phyloP scores from a whole-genome alignment of 1,139 yeast genomes.

The Yarrowia galli region DNA sequence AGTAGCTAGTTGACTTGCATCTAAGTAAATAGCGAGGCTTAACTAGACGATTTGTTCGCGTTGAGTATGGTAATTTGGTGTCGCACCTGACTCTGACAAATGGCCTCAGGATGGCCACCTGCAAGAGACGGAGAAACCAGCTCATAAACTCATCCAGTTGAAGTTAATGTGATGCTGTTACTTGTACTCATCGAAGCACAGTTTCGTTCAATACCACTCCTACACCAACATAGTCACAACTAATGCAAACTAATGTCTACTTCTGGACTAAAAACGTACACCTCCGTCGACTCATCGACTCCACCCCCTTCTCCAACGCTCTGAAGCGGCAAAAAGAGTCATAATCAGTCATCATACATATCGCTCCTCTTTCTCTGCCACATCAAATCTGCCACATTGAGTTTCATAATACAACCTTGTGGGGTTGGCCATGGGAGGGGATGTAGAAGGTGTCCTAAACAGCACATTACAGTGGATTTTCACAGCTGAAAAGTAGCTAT shows the following conservation, averaged over 20 bases:
- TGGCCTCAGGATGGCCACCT: background rate
- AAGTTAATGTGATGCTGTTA: slow-evolving; percentile 1
- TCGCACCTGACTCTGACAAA: background rate
- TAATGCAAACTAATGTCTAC: background rate
- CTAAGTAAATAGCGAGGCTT: too few species aligned
- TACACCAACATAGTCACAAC: too few species aligned
- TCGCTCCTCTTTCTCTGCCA: slow-evolving; percentile 12
- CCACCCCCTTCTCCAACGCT: too few species aligned
- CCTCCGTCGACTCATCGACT: too few species aligned
- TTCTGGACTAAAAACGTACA: background rate
- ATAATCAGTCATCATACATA: slow-evolving; percentile 9
- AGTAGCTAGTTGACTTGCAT: too few species aligned
- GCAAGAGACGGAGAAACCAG: slow-evolving; percentile 13
- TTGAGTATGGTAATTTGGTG: too few species aligned
- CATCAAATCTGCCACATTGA: slow-evolving; percentile 16
- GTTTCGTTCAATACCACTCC: background rate
- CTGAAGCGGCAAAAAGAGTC: background rate
- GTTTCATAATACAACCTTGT: slow-evolving; percentile 29
- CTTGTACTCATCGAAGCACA: background rate
- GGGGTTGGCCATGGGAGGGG: background rate
- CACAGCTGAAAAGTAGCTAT: too few species aligned
- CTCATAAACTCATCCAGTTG: background rate
- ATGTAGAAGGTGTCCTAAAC: background rate
- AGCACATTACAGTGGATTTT: too few species aligned
- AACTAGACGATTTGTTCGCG: too few species aligned